Evolutionary conservation across 169 alveolate genomes (phyloP).

Genomic region (Haemoproteus tartakovskyi): DNA sequence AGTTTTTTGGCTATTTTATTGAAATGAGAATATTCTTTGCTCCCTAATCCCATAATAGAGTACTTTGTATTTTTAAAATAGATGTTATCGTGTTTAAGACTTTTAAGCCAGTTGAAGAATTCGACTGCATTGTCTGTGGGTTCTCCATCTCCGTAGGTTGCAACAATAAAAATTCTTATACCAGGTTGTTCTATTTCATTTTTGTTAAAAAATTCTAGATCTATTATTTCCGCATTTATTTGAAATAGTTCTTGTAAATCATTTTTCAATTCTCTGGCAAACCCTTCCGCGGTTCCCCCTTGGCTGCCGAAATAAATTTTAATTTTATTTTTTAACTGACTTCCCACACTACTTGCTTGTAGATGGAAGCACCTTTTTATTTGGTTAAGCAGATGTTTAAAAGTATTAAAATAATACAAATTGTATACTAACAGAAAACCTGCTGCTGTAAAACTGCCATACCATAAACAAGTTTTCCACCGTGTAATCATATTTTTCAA

Average conservation of each 20-base stretch:
- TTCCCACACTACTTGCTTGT: too few species aligned
- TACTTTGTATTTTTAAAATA: slow-evolving; percentile 49
- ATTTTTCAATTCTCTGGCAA: slow-evolving; percentile 59
- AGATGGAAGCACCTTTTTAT: too few species aligned
- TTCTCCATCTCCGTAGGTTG: slow-evolving; percentile 85
- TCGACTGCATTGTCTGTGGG: slow-evolving; percentile 81
- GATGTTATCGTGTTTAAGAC: slow-evolving; percentile 18
- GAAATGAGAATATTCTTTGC: slow-evolving; percentile 72
- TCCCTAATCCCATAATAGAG: slow-evolving; percentile 78
- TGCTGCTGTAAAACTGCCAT: too few species aligned
- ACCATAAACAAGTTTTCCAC: too few species aligned
- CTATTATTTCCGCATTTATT: slow-evolving; percentile 47
- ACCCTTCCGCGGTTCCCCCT: slow-evolving; percentile 73
- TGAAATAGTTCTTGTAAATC: slow-evolving; percentile 31
- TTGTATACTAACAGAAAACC: too few species aligned
- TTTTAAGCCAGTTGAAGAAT: slow-evolving; percentile 72
- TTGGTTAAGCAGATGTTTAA: too few species aligned
- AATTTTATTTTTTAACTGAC: slow-evolving; percentile 48
- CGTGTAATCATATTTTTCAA: too few species aligned
- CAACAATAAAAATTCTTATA: slow-evolving; percentile 67
- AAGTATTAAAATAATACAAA: too few species aligned
- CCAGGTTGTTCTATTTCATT: slow-evolving; percentile 49
- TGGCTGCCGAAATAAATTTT: slow-evolving; percentile 72
- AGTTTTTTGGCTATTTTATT: slow-evolving; percentile 74
- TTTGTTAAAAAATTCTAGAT: slow-evolving; percentile 67